Conservation (phyloP, 1,139 yeast species). For the Taphrina wiesneri region DNA sequence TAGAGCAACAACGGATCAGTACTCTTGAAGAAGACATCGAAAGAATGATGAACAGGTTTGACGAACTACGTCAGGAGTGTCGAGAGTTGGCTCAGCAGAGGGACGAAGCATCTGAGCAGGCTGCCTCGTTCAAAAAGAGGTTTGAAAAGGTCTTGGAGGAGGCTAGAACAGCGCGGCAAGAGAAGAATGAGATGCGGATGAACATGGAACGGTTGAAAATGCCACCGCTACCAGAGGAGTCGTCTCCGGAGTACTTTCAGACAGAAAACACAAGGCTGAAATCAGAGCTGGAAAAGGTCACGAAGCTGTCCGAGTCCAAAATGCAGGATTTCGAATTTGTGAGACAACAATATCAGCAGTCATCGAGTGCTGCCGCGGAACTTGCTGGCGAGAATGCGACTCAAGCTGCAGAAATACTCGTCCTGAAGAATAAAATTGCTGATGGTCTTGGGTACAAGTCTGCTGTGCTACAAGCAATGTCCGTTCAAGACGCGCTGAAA, state of each 20-base stretch:
- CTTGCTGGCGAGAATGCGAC: constrained; percentile 9
- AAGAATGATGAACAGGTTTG: constrained; percentile 30
- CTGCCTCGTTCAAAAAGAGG: constrained; percentile 11
- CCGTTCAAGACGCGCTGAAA: neutral
- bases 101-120: constrained; percentile 3
- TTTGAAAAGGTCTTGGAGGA: constrained; percentile 24
- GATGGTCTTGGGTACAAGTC: constrained; percentile 21
- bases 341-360: constrained; percentile 31
- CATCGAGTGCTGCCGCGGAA: constrained; percentile 27
- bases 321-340: constrained; percentile 31
- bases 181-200: constrained; percentile 11
- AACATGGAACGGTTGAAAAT: constrained; percentile 18
- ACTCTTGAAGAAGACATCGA: constrained; percentile 21
- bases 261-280: constrained; percentile 18
- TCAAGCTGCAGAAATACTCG: neutral
- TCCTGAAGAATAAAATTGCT: neutral
- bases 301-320: constrained; percentile 7
- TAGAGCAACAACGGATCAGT: constrained; percentile 10
- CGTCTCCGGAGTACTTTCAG: constrained; percentile 17
- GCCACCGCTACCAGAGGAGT: constrained; percentile 29
- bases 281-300: constrained; percentile 22
- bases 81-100: constrained; percentile 7
- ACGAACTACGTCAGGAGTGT: constrained; percentile 25
- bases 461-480: constrained; percentile 1
- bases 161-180: constrained; percentile 7